Conservation (phyloP, 2,329 filamentous ascomycete genomes). For the Fusarium cicatricum region DNA sequence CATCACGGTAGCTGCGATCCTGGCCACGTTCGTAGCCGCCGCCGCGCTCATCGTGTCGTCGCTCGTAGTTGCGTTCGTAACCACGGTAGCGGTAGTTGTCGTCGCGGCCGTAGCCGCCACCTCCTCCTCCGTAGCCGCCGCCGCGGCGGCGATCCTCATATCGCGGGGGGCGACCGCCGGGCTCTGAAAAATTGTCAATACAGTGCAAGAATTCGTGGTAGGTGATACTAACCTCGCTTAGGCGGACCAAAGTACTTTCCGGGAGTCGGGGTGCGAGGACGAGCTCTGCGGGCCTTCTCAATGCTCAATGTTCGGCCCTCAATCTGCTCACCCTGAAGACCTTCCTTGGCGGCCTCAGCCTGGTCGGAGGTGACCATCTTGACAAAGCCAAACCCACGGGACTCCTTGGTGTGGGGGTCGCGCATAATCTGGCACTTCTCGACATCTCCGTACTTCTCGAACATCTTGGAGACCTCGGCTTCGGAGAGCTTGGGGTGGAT, state of each 20-base stretch:
- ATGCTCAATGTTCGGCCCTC: constrained; percentile 97
- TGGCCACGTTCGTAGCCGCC: constrained; percentile 53
- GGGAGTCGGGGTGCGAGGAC: constrained; percentile 93
- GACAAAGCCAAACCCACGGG: constrained; percentile 97
- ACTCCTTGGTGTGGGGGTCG: constrained; percentile 98
- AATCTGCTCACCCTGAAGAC: constrained; percentile 91
- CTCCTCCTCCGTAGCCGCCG: constrained; percentile 57
- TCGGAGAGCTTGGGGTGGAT: constrained; percentile 94
- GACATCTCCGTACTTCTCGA: constrained; percentile 98
- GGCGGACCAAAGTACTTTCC: constrained; percentile 99
- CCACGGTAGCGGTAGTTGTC: constrained; percentile 66
- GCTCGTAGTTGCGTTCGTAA: constrained; percentile 53
- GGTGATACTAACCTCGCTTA: constrained; percentile 82
- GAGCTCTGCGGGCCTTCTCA: constrained; percentile 95
- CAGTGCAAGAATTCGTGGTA: neutral
- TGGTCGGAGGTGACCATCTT: constrained; percentile 97
- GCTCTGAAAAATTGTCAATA: constrained; percentile 43
- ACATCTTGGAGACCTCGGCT: constrained; percentile 90
- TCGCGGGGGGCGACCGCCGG: constrained; percentile 45
- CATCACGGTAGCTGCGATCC: constrained; percentile 61
- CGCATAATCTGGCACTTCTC: constrained; percentile 99
- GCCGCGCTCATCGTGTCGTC: constrained; percentile 58
- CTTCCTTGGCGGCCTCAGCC: constrained; percentile 96
- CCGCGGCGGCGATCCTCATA: constrained; percentile 72
- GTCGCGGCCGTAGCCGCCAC: constrained; percentile 59